Conservation (phyloP, 2,329 filamentous ascomycete species). For the Davidsoniella australis region DNA sequence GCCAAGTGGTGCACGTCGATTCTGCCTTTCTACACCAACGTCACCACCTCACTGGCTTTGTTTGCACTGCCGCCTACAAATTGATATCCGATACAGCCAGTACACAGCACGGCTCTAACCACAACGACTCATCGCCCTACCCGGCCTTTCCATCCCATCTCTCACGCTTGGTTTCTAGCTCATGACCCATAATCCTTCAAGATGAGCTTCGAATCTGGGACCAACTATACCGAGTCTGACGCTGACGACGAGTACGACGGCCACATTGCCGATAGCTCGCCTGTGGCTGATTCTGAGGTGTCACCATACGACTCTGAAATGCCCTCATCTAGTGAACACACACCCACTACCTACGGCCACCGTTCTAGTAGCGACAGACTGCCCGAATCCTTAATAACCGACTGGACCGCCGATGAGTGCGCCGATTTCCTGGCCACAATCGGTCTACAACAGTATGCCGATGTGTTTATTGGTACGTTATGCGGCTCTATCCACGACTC, state of each 20-base stretch:
- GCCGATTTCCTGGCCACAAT: slow-evolving; percentile 73
- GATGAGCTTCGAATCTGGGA: slow-evolving; percentile 48
- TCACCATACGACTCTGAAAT: slow-evolving; percentile 58
- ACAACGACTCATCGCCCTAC: too few species aligned
- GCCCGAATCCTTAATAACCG: slow-evolving; percentile 58
- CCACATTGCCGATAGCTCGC: slow-evolving; percentile 50
- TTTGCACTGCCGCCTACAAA: too few species aligned
- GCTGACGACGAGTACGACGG: slow-evolving; percentile 73
- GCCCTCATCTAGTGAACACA: slow-evolving; percentile 53
- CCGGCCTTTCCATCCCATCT: too few species aligned
- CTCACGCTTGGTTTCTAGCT: too few species aligned
- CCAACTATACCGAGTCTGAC: slow-evolving; percentile 62
- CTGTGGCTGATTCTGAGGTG: slow-evolving; percentile 49
- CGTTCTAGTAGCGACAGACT: slow-evolving; percentile 46
- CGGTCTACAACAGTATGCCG: slow-evolving; percentile 66
- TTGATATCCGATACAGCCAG: too few species aligned
- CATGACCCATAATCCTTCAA: too few species aligned
- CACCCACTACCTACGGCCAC: slow-evolving; percentile 61
- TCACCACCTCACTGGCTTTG: too few species aligned
- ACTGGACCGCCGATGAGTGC: slow-evolving; percentile 75
- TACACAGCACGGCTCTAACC: too few species aligned
- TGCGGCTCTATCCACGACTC: too few species aligned
- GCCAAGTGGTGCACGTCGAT: too few species aligned
- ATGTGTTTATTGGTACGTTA: slow-evolving; percentile 61
- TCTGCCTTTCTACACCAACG: too few species aligned